These are phyloP conservation scores for Tothia fuscella DNA, from an alignment of 2,329 filamentous ascomycete species.

Conservation along the genomic window DNA sequence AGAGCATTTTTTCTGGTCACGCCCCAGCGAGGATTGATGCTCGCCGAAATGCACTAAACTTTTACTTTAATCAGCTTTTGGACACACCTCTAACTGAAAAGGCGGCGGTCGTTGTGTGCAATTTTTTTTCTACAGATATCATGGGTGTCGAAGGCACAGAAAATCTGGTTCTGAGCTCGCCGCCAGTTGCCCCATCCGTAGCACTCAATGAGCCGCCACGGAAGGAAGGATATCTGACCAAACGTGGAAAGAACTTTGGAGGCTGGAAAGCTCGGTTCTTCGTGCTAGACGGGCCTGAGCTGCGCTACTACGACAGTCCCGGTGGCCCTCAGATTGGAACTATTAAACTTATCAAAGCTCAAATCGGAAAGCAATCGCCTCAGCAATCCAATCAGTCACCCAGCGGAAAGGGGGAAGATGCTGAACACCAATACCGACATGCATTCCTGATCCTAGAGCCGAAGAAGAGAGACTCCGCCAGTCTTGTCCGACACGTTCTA, in stretches of 20 bases:
- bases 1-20: conserved; percentile 79
- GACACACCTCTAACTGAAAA: conserved; percentile 69
- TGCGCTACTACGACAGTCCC: conserved; percentile 87
- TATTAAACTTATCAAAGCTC: conserved; percentile 80
- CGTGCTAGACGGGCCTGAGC: conserved; percentile 53
- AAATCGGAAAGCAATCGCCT: conserved; percentile 86
- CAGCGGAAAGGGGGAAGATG: conserved; percentile 50
- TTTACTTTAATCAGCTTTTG: conserved; percentile 74
- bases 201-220: conserved; percentile 50
- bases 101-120: conserved; percentile 71
- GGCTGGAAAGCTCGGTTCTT: conserved; percentile 88
- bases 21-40: conserved; percentile 89
- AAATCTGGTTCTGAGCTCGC: background rate
- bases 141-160: conserved; percentile 41
- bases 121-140: conserved; percentile 63
- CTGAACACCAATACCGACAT: conserved; percentile 90
- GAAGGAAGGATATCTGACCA: conserved; percentile 86
- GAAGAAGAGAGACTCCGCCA: conserved; percentile 87
- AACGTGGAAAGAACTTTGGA: conserved; percentile 95
- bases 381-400: conserved; percentile 37
- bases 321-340: conserved; percentile 84
- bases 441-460: conserved; percentile 91
- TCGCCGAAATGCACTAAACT: conserved; percentile 65
- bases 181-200: background rate
- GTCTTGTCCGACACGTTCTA: conserved; percentile 81